Conservation (phyloP, 2,329 filamentous ascomycete species). For the Metarhizium sp. region DNA sequence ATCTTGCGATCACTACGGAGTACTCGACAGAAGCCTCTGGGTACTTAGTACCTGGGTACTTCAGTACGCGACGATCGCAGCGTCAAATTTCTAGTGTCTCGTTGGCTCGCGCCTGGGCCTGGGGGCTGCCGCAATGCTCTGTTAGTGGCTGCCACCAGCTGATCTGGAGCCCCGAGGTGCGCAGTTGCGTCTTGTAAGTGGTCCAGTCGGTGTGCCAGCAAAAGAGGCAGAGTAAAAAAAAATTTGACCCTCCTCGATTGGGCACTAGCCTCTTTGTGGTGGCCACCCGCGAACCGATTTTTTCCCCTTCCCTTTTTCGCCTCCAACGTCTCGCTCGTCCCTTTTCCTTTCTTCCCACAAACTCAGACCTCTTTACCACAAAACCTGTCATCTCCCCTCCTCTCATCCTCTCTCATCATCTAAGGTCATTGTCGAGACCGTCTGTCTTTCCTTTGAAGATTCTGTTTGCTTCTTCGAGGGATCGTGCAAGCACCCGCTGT, state of each 20-base stretch:
- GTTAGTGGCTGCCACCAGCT: constrained; percentile 1
- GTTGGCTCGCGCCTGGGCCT: neutral
- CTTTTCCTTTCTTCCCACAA: constrained; percentile 23
- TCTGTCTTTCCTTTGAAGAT: constrained; percentile 36
- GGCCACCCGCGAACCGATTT: constrained; percentile 22
- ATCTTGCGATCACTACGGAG: no score
- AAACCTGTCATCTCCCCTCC: constrained; percentile 20
- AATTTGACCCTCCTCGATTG: constrained; percentile 9
- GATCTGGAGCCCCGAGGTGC: neutral
- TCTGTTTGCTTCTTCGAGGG: constrained; percentile 32
- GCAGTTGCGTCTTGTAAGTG: neutral
- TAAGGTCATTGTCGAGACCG: constrained; percentile 20
- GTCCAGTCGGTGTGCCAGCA: neutral
- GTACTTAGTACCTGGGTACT: no score
- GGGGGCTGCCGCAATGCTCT: constrained; percentile 1
- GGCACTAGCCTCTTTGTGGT: constrained; percentile 22
- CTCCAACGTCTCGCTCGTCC: constrained; percentile 14
- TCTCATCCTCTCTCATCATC: constrained; percentile 18
- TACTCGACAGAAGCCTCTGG: no score
- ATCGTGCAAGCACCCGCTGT: constrained; percentile 23
- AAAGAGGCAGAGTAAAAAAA: constrained; percentile 3
- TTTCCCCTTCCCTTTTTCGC: constrained; percentile 24
- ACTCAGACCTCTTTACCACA: constrained; percentile 20
- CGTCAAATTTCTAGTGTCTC: neutral
- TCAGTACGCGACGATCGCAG: no score